Evolutionary conservation across 116 monocot species (phyloP).

Genomic region (Phalaenopsis hybrid): DNA sequence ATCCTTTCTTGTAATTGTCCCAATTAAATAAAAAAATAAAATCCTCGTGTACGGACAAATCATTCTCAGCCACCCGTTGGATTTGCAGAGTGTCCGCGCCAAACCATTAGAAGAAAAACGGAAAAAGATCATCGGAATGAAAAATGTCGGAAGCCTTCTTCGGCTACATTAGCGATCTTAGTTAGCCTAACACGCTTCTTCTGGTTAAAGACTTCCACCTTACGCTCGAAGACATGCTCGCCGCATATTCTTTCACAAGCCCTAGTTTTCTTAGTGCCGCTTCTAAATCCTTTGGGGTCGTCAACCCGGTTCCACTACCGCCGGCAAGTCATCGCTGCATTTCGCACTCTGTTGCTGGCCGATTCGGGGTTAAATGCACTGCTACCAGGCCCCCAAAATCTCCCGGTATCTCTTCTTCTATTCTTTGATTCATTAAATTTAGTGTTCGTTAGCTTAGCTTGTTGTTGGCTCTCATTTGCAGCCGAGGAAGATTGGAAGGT

Average conservation of each 20-base stretch:
- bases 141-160: too few species aligned
- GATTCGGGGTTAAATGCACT: slow-evolving; percentile 29
- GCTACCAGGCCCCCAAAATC: slow-evolving; percentile 66
- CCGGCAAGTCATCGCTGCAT: slow-evolving; percentile 8
- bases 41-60: not conserved
- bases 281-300: slow-evolving; percentile 23
- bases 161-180: not conserved
- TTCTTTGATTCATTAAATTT: not conserved
- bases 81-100: not conserved
- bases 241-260: slow-evolving; percentile 27
- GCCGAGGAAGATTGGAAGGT: slow-evolving; percentile 92
- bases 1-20: too few species aligned
- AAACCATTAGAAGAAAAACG: not conserved
- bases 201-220: too few species aligned
- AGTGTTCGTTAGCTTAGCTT: not conserved
- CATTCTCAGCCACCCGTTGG: slow-evolving; percentile 23
- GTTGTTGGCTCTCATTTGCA: slow-evolving; percentile 19
- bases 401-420: slow-evolving; percentile 31
- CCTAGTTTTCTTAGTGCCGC: slow-evolving; percentile 11
- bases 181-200: not conserved
- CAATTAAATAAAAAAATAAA: not conserved
- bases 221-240: slow-evolving; percentile 25
- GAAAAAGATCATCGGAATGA: too few species aligned
- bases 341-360: slow-evolving; percentile 6
- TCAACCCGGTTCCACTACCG: slow-evolving; percentile 5